Evolutionary conservation across 208 protist species (phyloP), one percentile per base, ranked within the genome.

Genomic region (Angomonas ambiguus): DNA sequence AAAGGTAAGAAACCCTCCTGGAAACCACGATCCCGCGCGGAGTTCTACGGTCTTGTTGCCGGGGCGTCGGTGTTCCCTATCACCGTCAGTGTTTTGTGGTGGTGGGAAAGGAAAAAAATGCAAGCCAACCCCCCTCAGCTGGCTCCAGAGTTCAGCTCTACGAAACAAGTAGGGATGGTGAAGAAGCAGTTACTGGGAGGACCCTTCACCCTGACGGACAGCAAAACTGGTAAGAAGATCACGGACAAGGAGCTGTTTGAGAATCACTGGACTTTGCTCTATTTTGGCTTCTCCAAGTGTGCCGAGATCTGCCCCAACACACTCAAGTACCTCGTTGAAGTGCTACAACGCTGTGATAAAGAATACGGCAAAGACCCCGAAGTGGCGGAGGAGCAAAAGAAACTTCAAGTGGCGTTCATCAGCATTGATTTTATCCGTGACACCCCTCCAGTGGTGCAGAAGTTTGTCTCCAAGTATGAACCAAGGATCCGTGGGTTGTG

Each of bases 271-370:
- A 91, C 83, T 18, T 67, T 94, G 5, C 63, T 94, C 0, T 94
- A 94, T 69, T 94, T 94, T 81, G 88, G 88, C 11, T 94, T 94
- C 65, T 88, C 83, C 30, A 91, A 94, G 68, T 94, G 88, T 45
- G 83, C 88, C 0, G 85, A 94, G 65, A 73, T 94, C 0, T 94
- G 88, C 61, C 88, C 88, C 8, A 87, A 71, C 28, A 92, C 84
- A 4, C 67, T 94, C 13, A 57, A 41, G 18, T 94, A 86, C 65
- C 78, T 94, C n/a, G 67, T 77, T 1, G 64, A 88, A 16, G 75
- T 92, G 8, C 83, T 94, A 73, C 33, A 74, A 49, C 20, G 41
- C 3, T 89, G 81, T 33, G 79, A 90, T 28, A 51, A 45, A 5
- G 65, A 79, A 48, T 79, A 77, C 51, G 65, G 69, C 51, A 49